phyloP scores from a whole-genome alignment of 768 basidiomycete species.

The Termitomyces sp. region DNA sequence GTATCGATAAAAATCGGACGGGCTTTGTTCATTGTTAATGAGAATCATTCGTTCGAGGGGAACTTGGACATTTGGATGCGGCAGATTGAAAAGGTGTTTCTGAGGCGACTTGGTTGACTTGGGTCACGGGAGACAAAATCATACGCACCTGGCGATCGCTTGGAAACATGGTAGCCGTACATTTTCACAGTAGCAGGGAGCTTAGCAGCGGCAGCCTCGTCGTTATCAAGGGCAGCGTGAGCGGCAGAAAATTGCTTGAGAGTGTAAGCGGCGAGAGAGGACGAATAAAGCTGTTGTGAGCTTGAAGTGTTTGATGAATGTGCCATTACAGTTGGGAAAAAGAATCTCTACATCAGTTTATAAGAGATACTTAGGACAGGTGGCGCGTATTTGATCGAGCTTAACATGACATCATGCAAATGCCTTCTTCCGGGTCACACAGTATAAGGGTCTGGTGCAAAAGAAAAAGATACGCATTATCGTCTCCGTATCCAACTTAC shows the following conservation, averaged over 20 bases:
- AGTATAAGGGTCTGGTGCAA: not conserved
- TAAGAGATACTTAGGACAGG: constrained; percentile 5
- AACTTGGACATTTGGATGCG: not conserved
- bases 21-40: not conserved
- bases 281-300: constrained; percentile 33
- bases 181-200: constrained; percentile 28
- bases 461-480: constrained; percentile 13
- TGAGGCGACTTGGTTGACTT: not conserved
- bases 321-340: constrained; percentile 6
- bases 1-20: not conserved
- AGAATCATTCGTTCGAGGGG: not conserved
- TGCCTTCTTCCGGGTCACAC: not conserved
- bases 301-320: constrained; percentile 16
- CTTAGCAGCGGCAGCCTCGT: constrained; percentile 29
- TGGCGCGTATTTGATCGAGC: constrained; percentile 2
- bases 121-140: not conserved
- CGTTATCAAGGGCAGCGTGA: constrained; percentile 23
- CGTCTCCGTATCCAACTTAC: constrained; percentile 32
- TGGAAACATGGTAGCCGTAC: constrained; percentile 13
- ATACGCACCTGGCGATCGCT: constrained; percentile 4
- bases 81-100: not conserved
- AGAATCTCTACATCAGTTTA: constrained; percentile 3
- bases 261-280: constrained; percentile 43
- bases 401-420: constrained; percentile 5
- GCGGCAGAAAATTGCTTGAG: constrained; percentile 39